Base-by-base conservation (phyloP, 345 rosid genomes). In the Acer yangbiense region DNA sequence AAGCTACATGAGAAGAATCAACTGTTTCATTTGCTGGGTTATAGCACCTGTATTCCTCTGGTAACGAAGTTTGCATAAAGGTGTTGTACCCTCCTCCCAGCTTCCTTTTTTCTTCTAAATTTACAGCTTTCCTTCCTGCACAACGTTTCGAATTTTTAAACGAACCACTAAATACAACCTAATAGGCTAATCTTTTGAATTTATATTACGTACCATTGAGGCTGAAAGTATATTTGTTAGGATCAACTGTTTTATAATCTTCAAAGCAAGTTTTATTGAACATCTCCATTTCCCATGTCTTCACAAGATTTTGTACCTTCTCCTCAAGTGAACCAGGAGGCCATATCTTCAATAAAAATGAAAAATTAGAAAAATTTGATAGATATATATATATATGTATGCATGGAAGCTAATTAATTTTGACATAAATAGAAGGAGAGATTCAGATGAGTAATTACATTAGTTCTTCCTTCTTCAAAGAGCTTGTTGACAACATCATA, bases 221-320 rank as follows among this genome's bases (percentile, higher is more conserved):
- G 81, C 84, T 86, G 69, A 74, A 72, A 21, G 86, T 83, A 52
- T 79, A 85, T 1, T 79, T 88, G 16, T 63, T 75, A 7, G 76
- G 79, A 77, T 89, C 83, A 48, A 84, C 35, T 17, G 86, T 68
- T 63, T 87, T 91, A 39, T 23, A 73, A 68, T 91, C 91, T 17
- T 78, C 75, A 72, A 72, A 73, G 69, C 44, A 16, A 16, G 77
- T 69, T 58, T 91, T 91, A 76, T 87, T 77, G 71, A 91, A 86
- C 73, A 89, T 50, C 63, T 91, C 93, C 93, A 89, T 91, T 69
- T 91, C 93, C 92, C 90, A 91, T 54, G 93, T 86, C 85, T 89
- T 89, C 17, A 91, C 81, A 11, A 89, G 89, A 79, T 91, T 86
- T 77, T 91, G 95, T 11, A 91, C 89, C 71, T 84, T 80, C 71